Percentiles rank a stretch among this genome's conserved stretches.
Evolutionary conservation across 2,329 filamentous ascomycete species (phyloP).

Genomic region (Trichoderma koningiopsis): DNA sequence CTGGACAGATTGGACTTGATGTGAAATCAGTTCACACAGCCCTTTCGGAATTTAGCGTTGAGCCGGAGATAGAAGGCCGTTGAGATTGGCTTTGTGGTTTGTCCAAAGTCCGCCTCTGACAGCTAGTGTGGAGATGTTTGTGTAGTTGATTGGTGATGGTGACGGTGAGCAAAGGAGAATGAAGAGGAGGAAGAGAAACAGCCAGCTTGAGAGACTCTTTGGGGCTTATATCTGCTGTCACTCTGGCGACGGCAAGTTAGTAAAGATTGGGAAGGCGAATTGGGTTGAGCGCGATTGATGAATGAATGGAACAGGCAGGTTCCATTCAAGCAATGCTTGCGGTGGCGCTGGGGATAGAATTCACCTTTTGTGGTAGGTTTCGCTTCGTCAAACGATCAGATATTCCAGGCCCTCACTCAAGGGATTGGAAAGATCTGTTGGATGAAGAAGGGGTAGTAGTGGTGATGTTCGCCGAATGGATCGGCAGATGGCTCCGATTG

Average conservation of each 20-base stretch:
- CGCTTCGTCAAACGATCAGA: not conserved
- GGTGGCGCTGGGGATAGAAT: not conserved
- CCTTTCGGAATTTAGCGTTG: conserved; percentile 24
- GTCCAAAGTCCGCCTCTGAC: not conserved
- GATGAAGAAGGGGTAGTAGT: not conserved
- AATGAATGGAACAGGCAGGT: conserved; percentile 20
- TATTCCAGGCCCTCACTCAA: not conserved
- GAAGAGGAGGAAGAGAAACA: not conserved
- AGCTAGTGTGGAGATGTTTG: not conserved
- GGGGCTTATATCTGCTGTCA: not conserved
- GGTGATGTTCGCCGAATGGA: not conserved
- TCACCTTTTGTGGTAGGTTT: not conserved
- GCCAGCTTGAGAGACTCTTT: not conserved
- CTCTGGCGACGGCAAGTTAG: conserved; percentile 2
- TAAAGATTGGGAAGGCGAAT: conserved; percentile 11
- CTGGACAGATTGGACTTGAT: not conserved
- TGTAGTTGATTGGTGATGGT: not conserved
- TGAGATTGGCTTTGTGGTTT: not conserved
- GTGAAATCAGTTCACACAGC: conserved; percentile 18
- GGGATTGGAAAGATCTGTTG: not conserved
- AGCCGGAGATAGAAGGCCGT: conserved; percentile 13
- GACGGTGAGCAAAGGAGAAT: not conserved
- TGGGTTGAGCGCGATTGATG: not conserved
- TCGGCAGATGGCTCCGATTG: not conserved
- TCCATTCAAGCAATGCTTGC: conserved; percentile 21